These are phyloP conservation scores for Austropuccinia psidii DNA, from an alignment of 1,284 basidiomycete genomes.

Conservation along the genomic window DNA sequence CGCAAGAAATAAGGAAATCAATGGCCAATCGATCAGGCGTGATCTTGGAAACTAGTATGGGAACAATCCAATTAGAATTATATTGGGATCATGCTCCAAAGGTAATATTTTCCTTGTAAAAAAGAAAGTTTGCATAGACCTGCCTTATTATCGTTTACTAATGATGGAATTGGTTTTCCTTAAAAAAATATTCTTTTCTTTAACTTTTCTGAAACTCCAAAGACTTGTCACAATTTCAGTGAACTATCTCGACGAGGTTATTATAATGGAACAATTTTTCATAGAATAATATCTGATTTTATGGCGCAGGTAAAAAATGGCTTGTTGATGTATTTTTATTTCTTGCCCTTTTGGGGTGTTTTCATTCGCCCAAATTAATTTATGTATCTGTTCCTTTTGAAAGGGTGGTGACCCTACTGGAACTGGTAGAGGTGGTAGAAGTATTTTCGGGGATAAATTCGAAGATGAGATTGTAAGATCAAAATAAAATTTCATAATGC, in stretches of 20 bases:
- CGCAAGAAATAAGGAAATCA: too few relatives aligned
- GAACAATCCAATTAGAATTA: constrained; percentile 43
- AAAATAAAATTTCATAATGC: not conserved
- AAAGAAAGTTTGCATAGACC: not conserved
- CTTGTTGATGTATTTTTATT: not conserved
- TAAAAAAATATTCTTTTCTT: not conserved
- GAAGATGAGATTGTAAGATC: constrained; percentile 32
- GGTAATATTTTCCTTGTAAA: constrained; percentile 38
- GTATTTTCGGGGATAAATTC: constrained; percentile 44
- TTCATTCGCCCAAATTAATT: constrained; percentile 7
- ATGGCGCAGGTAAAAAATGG: constrained; percentile 38
- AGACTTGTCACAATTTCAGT: constrained; percentile 40
- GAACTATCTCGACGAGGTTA: constrained; percentile 45
- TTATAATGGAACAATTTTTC: constrained; percentile 42
- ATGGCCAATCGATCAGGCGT: constrained; percentile 37
- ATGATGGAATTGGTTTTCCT: not conserved
- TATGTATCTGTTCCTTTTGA: not conserved
- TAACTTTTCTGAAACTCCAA: not conserved
- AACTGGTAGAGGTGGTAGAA: constrained; percentile 40
- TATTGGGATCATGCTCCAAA: constrained; percentile 45
- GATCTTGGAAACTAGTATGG: constrained; percentile 44
- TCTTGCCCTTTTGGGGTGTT: not conserved
- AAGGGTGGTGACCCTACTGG: constrained; percentile 41
- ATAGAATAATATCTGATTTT: constrained; percentile 39
- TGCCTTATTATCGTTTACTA: not conserved